A percentile compares a stretch with the other conserved stretches of the same genome.
Conservation (phyloP, 305 asterid species). For the Coffea humblotiana region DNA sequence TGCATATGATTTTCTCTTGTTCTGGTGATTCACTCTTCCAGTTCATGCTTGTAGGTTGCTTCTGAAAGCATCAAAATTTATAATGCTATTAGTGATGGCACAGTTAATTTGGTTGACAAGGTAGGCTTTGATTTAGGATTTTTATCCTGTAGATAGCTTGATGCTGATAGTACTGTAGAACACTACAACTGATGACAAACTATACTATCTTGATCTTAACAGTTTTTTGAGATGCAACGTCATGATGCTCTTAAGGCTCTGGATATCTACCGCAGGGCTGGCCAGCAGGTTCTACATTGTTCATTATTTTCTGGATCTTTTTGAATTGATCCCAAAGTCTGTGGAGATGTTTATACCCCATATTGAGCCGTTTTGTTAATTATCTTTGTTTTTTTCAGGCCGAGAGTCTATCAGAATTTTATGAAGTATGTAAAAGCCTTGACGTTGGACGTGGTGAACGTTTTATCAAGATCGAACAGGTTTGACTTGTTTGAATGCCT, state of each 20-base stretch:
- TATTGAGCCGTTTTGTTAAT: constrained; percentile 9
- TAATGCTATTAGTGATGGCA: constrained; percentile 83
- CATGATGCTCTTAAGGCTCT: constrained; percentile 86
- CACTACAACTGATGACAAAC: constrained; percentile 1
- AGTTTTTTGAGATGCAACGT: constrained; percentile 99
- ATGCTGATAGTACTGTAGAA: not conserved
- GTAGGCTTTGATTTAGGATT: constrained; percentile 37
- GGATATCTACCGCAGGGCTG: constrained; percentile 89
- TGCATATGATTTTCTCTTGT: constrained; percentile 2
- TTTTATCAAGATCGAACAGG: constrained; percentile 95
- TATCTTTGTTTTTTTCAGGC: constrained; percentile 52
- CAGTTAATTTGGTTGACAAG: constrained; percentile 96
- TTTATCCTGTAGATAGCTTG: not conserved
- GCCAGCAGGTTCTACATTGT: constrained; percentile 67
- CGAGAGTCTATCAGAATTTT: constrained; percentile 87
- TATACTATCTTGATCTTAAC: constrained; percentile 25
- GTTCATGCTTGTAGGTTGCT: constrained; percentile 62
- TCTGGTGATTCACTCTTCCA: constrained; percentile 1
- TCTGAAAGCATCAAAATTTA: constrained; percentile 88
- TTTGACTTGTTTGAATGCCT: constrained; percentile 26
- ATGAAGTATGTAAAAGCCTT: constrained; percentile 80
- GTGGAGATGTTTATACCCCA: not conserved
- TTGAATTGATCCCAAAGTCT: constrained; percentile 2
- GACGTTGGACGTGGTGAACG: constrained; percentile 93
- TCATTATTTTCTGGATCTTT: constrained; percentile 8